Evolutionary conservation across 2,329 filamentous ascomycete species (phyloP).

Genomic region (Akanthomyces dipterigenus): DNA sequence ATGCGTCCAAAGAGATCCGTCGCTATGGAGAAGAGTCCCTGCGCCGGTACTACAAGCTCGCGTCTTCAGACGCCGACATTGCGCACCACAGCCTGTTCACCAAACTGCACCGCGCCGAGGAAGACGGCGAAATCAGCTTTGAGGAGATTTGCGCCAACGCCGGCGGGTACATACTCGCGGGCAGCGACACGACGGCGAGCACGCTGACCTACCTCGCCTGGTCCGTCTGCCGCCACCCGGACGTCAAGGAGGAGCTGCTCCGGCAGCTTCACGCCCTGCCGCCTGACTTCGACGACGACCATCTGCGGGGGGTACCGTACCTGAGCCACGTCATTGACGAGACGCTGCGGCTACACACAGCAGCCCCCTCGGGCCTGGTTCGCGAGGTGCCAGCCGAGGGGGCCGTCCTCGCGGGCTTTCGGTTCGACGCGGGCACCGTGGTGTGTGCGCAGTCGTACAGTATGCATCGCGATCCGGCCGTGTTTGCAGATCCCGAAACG

Average conservation of each 20-base stretch:
- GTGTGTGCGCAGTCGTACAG: constrained; percentile 36
- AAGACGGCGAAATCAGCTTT: neutral
- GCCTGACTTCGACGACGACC: constrained; percentile 16
- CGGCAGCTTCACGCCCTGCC: constrained; percentile 25
- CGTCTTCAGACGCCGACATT: too few relatives aligned
- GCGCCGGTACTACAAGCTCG: too few relatives aligned
- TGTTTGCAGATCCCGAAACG: constrained; percentile 23
- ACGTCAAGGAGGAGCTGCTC: constrained; percentile 11
- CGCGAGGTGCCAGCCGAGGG: constrained; percentile 30
- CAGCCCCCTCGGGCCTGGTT: constrained; percentile 30
- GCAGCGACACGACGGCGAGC: constrained; percentile 41
- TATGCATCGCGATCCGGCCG: constrained; percentile 32
- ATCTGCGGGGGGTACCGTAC: constrained; percentile 29
- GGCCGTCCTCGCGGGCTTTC: constrained; percentile 26
- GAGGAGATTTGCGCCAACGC: neutral
- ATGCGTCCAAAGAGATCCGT: too few relatives aligned
- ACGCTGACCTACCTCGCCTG: constrained; percentile 39
- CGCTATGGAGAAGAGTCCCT: too few relatives aligned
- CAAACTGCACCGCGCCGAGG: neutral
- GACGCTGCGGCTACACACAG: constrained; percentile 31
- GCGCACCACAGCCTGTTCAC: neutral
- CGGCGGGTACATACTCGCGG: constrained; percentile 34
- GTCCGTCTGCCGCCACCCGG: constrained; percentile 22
- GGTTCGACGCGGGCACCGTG: constrained; percentile 29
- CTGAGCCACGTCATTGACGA: constrained; percentile 35